Base-by-base conservation (phyloP, 257 asterid genomes). In the Ilex asprella region DNA sequence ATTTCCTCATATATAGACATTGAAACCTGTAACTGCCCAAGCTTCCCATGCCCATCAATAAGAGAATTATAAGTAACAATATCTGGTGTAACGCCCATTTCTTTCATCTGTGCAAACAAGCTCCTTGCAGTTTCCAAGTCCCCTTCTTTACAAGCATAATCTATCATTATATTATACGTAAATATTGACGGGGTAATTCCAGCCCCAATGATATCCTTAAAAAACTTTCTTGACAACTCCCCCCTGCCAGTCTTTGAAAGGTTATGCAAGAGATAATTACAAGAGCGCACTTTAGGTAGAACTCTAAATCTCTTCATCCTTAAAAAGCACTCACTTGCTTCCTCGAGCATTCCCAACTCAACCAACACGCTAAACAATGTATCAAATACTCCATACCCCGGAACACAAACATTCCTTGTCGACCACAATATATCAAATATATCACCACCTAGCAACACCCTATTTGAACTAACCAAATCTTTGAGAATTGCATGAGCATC, bases 351-450 rank as follows among this genome's bases (percentile, higher is more conserved):
- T 8, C 82, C 95, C 75, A 81, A 64, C 70, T 88, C 95, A 72
- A 91, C 74, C 55, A 86, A 70, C 35, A 83, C 94, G 67, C 87
- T 80, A 69, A 88, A 88, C 29, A 88, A 77, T 31, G 77, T 79
- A 70, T 88, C 97, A 67, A 86, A 91, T 43, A 91, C 90, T 47
- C 94, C 96, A 57, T 76, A 83, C 55, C 97, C 93, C 3, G 91
- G 86, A 16, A 76, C 35, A 30, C 85, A 81, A 67, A 81, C 78
- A 56, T 75, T 82, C 73, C 89, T 75, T 13, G 93, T 83, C 50
- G 69, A 77, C 98, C 96, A 88, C 76, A 91, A 74, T 41, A 75
- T 79, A 64, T 88, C 93, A 47, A 91, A 78, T 63, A 91, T 57
- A 68, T 61, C 51, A 44, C 61, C 59, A 65, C 73, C 53, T 3